Evolutionary conservation across 805 yeast species (phyloP).

Genomic region (Candida insectalens): DNA sequence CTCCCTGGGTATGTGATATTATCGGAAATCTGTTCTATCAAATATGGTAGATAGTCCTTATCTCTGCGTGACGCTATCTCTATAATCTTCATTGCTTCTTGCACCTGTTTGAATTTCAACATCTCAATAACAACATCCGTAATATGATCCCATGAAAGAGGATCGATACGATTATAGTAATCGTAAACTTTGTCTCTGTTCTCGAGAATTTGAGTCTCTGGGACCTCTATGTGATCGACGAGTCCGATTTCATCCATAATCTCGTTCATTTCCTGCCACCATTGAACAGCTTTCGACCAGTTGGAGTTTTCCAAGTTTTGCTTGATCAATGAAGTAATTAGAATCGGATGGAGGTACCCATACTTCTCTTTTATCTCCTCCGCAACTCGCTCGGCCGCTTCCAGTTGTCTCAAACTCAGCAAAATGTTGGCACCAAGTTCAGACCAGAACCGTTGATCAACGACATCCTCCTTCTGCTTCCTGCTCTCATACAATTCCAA

Average conservation of each 20-base stretch:
- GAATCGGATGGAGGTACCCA: slow-evolving; percentile 25
- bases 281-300: slow-evolving; percentile 19
- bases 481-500: slow-evolving; percentile 26
- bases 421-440: slow-evolving; percentile 37
- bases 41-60: slow-evolving; percentile 12
- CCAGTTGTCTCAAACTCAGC: slow-evolving; percentile 22
- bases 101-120: slow-evolving; percentile 10
- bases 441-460: slow-evolving; percentile 39
- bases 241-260: slow-evolving; percentile 18
- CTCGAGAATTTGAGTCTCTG: slow-evolving; percentile 14
- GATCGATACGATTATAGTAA: slow-evolving; percentile 20
- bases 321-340: slow-evolving; percentile 26
- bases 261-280: slow-evolving; percentile 22
- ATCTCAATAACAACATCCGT: slow-evolving; percentile 16
- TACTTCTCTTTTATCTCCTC: slow-evolving; percentile 18
- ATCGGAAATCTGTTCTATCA: slow-evolving; percentile 10
- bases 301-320: slow-evolving; percentile 21
- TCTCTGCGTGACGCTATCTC: slow-evolving; percentile 14
- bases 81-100: slow-evolving; percentile 14
- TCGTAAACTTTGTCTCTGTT: slow-evolving; percentile 14
- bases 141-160: slow-evolving; percentile 18
- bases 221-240: slow-evolving; percentile 11
- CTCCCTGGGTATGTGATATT: slow-evolving; percentile 14
- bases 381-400: slow-evolving; percentile 29
- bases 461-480: slow-evolving; percentile 23